Evolutionary conservation across 306 rosid species (phyloP), one percentile per base, ranked within the genome.

Genomic region (Medicago lupulina): DNA sequence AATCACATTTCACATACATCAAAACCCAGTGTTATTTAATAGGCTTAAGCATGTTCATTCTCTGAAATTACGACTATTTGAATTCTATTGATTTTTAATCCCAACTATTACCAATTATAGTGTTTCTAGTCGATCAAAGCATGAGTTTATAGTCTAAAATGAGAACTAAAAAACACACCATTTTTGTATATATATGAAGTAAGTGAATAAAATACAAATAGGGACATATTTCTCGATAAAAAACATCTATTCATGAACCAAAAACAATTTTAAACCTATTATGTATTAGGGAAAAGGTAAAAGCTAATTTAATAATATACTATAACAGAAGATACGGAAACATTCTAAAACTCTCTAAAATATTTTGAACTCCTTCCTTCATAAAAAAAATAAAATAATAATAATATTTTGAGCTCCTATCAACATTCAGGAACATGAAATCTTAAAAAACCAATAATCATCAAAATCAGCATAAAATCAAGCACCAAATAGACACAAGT

Each of bases 401-500:
- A n/a, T n/a, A 51, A 62, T 23, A 51, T 40, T 80, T 41, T 61
- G 64, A 38, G 44, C 75, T 49, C n/a, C 16, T 17, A 15, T 11
- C 51, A 77, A 58, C 70, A 47, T 5, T 23, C 36, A 60, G 67
- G 21, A 53, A 31, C 63, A 9, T 68, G 46, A 40, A 59, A 40
- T 78, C 43, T 62, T 43, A 71, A 38, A 38, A 66, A 40, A 38
- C 39, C 25, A 16, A 17, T 23, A 60, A 25, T 21, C 70, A 38
- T 50, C 51, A 50, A 74, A 59, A 67, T 40, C 28, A 49, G 44
- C 51, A 34, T 11, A 54, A 43, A 75, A 79, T 17, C 50, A 50
- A 53, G 75, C 63, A 69, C 40, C 68, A 46, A 51, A 53, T 19
- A 31, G 41, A 70, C 70, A 79, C 38, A 53, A 38, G 41, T 63